Evolutionary conservation across 768 basidiomycete genomes (phyloP).

Genomic region (Tephrocybe rancida): DNA sequence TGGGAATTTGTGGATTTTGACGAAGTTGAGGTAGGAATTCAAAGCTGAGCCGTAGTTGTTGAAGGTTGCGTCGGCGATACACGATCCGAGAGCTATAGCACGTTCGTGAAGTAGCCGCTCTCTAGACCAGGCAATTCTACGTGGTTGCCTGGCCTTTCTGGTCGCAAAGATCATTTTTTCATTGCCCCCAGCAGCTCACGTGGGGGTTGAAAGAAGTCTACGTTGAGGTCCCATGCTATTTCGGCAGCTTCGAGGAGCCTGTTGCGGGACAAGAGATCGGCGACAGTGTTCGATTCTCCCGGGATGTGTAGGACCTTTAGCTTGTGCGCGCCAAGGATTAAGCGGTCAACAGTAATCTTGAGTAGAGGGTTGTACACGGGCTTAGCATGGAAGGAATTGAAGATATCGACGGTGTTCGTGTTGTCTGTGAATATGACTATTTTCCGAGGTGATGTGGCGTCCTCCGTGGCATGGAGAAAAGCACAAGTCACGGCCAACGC

Average conservation of each 20-base stretch:
- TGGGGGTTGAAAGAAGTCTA: conserved; percentile 22
- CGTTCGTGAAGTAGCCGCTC: conserved; percentile 14
- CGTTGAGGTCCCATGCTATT: background rate
- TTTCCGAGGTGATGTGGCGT: background rate
- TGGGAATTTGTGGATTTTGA: background rate
- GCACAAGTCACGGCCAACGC: conserved; percentile 22
- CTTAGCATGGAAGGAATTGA: background rate
- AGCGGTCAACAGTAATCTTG: conserved; percentile 18
- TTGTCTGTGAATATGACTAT: conserved; percentile 31
- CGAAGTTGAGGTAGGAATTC: conserved; percentile 33
- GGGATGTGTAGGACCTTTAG: conserved; percentile 15
- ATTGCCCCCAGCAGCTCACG: conserved; percentile 27
- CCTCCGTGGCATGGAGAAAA: background rate
- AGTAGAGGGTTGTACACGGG: conserved; percentile 20
- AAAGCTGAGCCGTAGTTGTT: conserved; percentile 32
- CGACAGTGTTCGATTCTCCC: conserved; percentile 18
- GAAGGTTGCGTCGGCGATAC: conserved; percentile 15
- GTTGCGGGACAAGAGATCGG: conserved; percentile 19
- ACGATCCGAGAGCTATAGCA: conserved; percentile 15
- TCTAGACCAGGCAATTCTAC: conserved; percentile 31
- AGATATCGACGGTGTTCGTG: conserved; percentile 28
- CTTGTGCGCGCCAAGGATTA: background rate
- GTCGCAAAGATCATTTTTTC: conserved; percentile 17
- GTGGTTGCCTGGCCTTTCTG: conserved; percentile 29
- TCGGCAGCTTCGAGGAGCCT: background rate